phyloP scores from a whole-genome alignment of 2,329 filamentous ascomycete genomes.

The Fusarium proliferatum region DNA sequence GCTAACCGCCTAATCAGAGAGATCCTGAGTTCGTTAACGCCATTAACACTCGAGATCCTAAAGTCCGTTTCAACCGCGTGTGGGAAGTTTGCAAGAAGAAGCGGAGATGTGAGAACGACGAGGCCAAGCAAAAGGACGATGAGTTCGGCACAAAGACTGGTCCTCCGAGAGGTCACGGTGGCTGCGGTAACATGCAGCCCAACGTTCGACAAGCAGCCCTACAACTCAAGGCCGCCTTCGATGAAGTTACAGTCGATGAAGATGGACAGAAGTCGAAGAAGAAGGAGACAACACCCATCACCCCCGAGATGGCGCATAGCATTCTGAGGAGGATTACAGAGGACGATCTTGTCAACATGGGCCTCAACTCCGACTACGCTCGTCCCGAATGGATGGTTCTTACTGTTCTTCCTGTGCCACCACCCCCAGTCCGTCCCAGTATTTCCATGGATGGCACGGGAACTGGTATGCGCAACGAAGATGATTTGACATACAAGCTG shows the following conservation, averaged over 20 bases:
- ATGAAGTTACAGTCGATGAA: constrained; percentile 77
- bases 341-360: constrained; percentile 85
- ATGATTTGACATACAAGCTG: constrained; percentile 99
- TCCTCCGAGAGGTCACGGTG: constrained; percentile 74
- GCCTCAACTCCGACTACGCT: constrained; percentile 93
- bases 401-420: constrained; percentile 93
- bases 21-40: constrained; percentile 87
- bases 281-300: constrained; percentile 84
- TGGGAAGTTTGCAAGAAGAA: constrained; percentile 94
- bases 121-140: constrained; percentile 75
- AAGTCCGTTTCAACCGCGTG: constrained; percentile 91
- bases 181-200: constrained; percentile 92
- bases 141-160: constrained; percentile 73
- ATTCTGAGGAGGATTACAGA: constrained; percentile 88
- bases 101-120: constrained; percentile 83
- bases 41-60: constrained; percentile 87
- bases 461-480: constrained; percentile 92
- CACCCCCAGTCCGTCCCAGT: constrained; percentile 94
- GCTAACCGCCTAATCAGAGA: constrained; percentile 75
- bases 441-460: constrained; percentile 97
- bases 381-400: constrained; percentile 99
- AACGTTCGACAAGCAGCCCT: constrained; percentile 88
- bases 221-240: constrained; percentile 80
- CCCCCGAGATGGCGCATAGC: constrained; percentile 83
- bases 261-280: constrained; percentile 71